Evolutionary conservation across 805 yeast genomes (phyloP).

Genomic region (Millerozyma acaciae): DNA sequence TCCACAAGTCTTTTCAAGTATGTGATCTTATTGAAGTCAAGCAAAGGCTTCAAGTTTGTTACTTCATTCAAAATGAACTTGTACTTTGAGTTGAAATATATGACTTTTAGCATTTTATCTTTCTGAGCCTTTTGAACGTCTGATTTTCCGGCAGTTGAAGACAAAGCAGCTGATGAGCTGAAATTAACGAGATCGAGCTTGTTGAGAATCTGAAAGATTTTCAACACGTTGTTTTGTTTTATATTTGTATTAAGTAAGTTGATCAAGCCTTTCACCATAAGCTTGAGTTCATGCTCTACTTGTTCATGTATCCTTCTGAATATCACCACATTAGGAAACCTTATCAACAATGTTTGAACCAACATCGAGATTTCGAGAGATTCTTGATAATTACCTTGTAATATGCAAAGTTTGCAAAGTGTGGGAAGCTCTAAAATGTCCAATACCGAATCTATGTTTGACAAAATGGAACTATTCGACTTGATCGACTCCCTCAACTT

Average conservation of each 20-base stretch:
- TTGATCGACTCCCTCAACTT: conserved; percentile 17
- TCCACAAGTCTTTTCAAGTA: conserved; percentile 79
- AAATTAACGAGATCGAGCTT: conserved; percentile 44
- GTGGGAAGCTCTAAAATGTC: conserved; percentile 85
- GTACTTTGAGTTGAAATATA: conserved; percentile 65
- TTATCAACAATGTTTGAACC: conserved; percentile 59
- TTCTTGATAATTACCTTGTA: conserved; percentile 83
- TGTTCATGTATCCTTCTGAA: conserved; percentile 48
- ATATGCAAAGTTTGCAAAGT: conserved; percentile 75
- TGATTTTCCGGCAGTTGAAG: conserved; percentile 2
- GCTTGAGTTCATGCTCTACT: conserved; percentile 51
- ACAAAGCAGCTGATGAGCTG: conserved; percentile 1
- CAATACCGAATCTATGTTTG: conserved; percentile 65
- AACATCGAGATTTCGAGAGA: conserved; percentile 81
- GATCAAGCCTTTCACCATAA: conserved; percentile 70
- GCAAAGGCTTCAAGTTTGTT: conserved; percentile 52
- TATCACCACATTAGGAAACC: conserved; percentile 61
- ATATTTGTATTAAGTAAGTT: conserved; percentile 68
- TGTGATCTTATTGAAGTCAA: conserved; percentile 49
- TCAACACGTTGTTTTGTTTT: conserved; percentile 73
- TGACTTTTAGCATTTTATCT: conserved; percentile 38
- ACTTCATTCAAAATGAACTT: conserved; percentile 64
- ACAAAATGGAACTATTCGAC: conserved; percentile 37
- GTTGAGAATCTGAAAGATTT: conserved; percentile 71
- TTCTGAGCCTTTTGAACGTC: conserved; percentile 7